Evolutionary conservation across 192 early-diverging fungal genomes (phyloP).

Genomic region (Coemansia sp.): DNA sequence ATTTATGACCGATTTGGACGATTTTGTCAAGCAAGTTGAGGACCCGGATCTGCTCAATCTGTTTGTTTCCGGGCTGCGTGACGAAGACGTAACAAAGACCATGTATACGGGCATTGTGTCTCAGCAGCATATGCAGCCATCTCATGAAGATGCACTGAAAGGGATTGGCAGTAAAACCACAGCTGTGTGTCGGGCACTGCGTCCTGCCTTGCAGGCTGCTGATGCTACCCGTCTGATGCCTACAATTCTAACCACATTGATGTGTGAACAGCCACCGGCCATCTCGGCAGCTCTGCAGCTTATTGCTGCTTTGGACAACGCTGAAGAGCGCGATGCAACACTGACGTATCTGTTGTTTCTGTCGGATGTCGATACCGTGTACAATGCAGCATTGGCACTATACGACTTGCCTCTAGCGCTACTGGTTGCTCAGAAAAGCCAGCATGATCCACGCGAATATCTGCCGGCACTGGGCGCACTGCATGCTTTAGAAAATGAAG

Average conservation of each 20-base stretch:
- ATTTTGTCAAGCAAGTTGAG: conserved; percentile 74
- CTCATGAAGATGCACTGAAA: neutral
- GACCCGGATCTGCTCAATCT: conserved; percentile 88
- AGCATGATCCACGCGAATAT: conserved; percentile 96
- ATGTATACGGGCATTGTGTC: conserved; percentile 64
- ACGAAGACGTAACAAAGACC: conserved; percentile 79
- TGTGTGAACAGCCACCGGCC: conserved; percentile 75
- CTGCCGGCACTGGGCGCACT: conserved; percentile 83
- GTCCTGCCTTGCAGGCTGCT: conserved; percentile 58
- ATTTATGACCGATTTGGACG: conserved; percentile 65
- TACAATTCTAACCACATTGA: conserved; percentile 81
- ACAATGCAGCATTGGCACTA: conserved; percentile 87
- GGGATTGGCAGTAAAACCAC: conserved; percentile 63
- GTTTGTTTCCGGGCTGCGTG: conserved; percentile 77
- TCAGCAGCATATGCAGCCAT: neutral
- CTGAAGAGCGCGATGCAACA: conserved; percentile 72
- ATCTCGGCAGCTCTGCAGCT: conserved; percentile 74
- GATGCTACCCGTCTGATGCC: conserved; percentile 61
- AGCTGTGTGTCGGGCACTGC: conserved; percentile 66
- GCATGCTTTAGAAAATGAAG: conserved; percentile 62
- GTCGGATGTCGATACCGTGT: conserved; percentile 82
- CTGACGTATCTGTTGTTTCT: conserved; percentile 91
- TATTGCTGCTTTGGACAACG: conserved; percentile 48
- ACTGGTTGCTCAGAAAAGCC: conserved; percentile 95
- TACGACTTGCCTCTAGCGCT: conserved; percentile 91